These are phyloP conservation scores for Diaporthe longicolla DNA, from an alignment of 2,329 filamentous ascomycete genomes.

Conservation along the genomic window DNA sequence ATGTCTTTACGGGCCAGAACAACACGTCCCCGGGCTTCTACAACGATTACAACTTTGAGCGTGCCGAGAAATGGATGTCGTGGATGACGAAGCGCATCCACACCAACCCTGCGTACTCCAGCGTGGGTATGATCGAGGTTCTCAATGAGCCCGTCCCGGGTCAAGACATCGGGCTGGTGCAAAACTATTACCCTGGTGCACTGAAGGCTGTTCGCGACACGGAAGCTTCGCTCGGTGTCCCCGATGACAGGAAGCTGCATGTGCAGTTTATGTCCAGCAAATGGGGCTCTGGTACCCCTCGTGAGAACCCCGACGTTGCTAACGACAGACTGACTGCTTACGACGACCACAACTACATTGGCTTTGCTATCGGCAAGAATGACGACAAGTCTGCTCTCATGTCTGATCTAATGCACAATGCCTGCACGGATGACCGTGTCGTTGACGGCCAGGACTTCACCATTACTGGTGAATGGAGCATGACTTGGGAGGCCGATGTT, in stretches of 20 bases:
- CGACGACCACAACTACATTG: not conserved
- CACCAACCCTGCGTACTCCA: not conserved
- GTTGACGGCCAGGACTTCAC: slow-evolving; percentile 2
- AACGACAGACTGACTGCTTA: not conserved
- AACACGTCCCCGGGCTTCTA: slow-evolving; percentile 65
- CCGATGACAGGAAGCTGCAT: slow-evolving; percentile 61
- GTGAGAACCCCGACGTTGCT: not conserved
- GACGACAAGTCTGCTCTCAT: slow-evolving; percentile 3
- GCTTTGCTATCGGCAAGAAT: not conserved
- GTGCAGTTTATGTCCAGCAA: slow-evolving; percentile 64
- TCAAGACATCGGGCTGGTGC: slow-evolving; percentile 48
- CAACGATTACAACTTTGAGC: slow-evolving; percentile 67
- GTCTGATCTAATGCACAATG: slow-evolving; percentile 1
- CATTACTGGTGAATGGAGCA: slow-evolving; percentile 14
- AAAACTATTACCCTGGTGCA: slow-evolving; percentile 1
- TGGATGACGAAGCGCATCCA: slow-evolving; percentile 69
- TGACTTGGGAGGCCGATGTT: not conserved
- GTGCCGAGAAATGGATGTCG: slow-evolving; percentile 67
- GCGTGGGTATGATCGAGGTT: slow-evolving; percentile 70
- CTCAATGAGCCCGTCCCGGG: slow-evolving; percentile 67
- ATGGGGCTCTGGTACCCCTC: slow-evolving; percentile 70
- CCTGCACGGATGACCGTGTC: not conserved
- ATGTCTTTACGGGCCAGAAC: slow-evolving; percentile 39
- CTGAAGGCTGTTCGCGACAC: slow-evolving; percentile 3
- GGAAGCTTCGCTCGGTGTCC: not conserved